Evolutionary conservation across 345 rosid genomes (phyloP).

Genomic region (Murraya koenigii): DNA sequence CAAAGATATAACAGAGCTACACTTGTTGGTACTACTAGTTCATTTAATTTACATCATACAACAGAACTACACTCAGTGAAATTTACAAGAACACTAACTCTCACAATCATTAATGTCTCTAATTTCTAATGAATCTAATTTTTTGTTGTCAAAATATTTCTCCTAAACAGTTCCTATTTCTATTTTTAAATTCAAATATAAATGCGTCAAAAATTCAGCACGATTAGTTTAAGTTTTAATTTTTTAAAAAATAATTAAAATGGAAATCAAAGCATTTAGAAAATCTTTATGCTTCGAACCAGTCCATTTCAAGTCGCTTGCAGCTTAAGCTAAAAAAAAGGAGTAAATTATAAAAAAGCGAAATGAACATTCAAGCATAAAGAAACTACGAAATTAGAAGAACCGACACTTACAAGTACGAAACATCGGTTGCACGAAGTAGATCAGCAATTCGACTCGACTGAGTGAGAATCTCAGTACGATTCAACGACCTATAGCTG

Average conservation of each 20-base stretch:
- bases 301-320: not conserved
- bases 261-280: not conserved
- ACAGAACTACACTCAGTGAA: not conserved
- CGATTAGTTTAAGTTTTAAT: not conserved
- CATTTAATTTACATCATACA: not conserved
- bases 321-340: not conserved
- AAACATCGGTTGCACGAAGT: slow-evolving; percentile 73
- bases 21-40: not conserved
- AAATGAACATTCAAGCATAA: not conserved
- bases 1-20: not conserved
- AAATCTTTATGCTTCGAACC: not conserved
- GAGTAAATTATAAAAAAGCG: not conserved
- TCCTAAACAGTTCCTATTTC: not conserved
- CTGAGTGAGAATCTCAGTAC: slow-evolving; percentile 65
- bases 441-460: slow-evolving; percentile 70
- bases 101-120: not conserved
- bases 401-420: slow-evolving; percentile 70
- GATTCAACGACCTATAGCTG: slow-evolving; percentile 50
- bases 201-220: not conserved
- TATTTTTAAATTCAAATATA: not conserved
- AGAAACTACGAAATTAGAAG: not conserved
- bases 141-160: not conserved
- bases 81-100: not conserved
- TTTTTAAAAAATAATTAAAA: not conserved
- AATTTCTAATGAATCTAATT: not conserved